Evolutionary conservation across 106 monocot species (phyloP), one percentile per base, ranked within the genome.

Genomic region (Iris macrosiphon): DNA sequence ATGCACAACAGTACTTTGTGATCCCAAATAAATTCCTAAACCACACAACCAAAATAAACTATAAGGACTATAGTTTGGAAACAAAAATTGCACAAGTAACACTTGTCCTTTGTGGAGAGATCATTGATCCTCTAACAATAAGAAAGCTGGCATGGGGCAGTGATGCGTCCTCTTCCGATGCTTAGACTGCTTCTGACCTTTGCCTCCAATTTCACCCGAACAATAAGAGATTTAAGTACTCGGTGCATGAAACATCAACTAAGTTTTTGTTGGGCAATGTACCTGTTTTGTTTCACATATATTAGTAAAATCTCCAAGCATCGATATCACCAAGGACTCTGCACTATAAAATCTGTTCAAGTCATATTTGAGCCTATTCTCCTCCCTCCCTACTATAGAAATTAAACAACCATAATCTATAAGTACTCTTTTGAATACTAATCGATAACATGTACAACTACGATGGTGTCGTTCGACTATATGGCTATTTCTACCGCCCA

Each of bases 401-500:
- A 35, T 12, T 10, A 49, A 40, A 15, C n/a, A 54, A 54, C 32
- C 3, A 10, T 60, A 30, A 16, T 24, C 26, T 3, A 54, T 4
- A 47, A n/a, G n/a, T n/a, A n/a, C n/a, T n/a, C n/a, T n/a, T n/a
- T n/a, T 7, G 13, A 6, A 22, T 32, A 71, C 52, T 28, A 41
- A 83, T 78, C 61, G 30, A 83, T 54, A 16, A 83, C 73, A 62
- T 83, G 73, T 13, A 83, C 30, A 2, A 78, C 83, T 18, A 78
- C 33, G 25, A 83, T 40, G 3, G 74, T 74, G 43, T 77, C 78
- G 14, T 66, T 58, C n/a, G 73, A 25, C 35, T 17, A 63, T 33
- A 69, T 51, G 15, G 49, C 62, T 2, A 55, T 37, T 14, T 32
- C 32, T 11, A 83, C 43, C 11, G 70, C 77, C 83, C 77, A 74